Evolutionary conservation across 2,329 filamentous ascomycete genomes (phyloP).

Genomic region (Epicoccum sorghinum): DNA sequence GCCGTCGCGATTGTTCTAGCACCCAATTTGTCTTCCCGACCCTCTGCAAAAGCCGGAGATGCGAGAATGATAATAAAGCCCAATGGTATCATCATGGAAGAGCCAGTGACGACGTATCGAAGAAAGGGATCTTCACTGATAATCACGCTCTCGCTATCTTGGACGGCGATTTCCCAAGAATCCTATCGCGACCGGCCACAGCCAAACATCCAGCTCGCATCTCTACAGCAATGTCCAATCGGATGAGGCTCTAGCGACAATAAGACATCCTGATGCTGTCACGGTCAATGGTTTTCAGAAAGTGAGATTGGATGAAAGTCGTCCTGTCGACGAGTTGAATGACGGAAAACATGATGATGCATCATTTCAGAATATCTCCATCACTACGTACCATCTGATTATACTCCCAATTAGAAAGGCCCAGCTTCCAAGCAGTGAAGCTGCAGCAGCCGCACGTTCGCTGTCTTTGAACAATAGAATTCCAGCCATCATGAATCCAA

Average conservation of each 20-base stretch:
- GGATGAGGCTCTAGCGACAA: too few relatives aligned
- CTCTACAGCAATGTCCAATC: too few relatives aligned
- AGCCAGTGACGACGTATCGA: neutral
- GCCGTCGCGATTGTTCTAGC: slow-evolving; percentile 29
- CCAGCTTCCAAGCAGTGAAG: slow-evolving; percentile 33
- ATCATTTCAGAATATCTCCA: slow-evolving; percentile 22
- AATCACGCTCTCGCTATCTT: neutral
- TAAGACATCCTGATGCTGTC: too few relatives aligned
- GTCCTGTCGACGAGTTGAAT: too few relatives aligned
- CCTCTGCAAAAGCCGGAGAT: slow-evolving; percentile 9
- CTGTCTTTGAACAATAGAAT: slow-evolving; percentile 27
- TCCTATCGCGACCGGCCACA: too few relatives aligned
- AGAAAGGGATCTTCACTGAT: neutral
- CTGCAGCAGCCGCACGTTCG: slow-evolving; percentile 20
- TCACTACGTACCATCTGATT: slow-evolving; percentile 33
- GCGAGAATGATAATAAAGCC: neutral
- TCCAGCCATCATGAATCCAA: slow-evolving; percentile 38
- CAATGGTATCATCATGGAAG: neutral
- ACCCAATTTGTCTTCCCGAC: slow-evolving; percentile 28
- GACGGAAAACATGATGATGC: too few relatives aligned
- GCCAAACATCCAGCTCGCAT: too few relatives aligned
- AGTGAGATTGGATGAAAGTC: too few relatives aligned
- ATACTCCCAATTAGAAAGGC: slow-evolving; percentile 35
- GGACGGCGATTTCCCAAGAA: neutral
- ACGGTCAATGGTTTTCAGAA: too few relatives aligned